phyloP scores from a whole-genome alignment of 768 basidiomycete genomes.

The Rhodosporidiobolus odoratus region DNA sequence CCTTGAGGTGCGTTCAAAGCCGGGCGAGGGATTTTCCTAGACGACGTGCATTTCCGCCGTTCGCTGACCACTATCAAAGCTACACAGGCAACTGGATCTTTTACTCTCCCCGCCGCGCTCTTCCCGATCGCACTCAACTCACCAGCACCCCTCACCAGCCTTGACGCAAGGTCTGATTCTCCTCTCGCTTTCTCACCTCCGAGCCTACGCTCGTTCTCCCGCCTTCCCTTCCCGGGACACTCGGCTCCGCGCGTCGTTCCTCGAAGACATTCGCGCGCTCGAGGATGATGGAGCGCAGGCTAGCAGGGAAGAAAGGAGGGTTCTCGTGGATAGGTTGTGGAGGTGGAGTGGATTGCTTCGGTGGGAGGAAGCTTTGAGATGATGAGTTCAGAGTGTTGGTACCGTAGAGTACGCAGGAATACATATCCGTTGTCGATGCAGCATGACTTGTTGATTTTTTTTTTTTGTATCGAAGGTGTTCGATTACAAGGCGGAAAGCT shows the following conservation, averaged over 20 bases:
- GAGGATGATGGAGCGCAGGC: slow-evolving; percentile 61
- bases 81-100: slow-evolving; percentile 60
- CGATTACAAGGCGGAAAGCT: too few relatives aligned
- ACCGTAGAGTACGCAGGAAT: too few relatives aligned
- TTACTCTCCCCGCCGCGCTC: slow-evolving; percentile 56
- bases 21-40: neutral
- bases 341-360: slow-evolving; percentile 69
- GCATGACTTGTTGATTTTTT: too few relatives aligned
- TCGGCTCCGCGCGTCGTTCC: slow-evolving; percentile 65
- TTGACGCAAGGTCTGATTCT: slow-evolving; percentile 69
- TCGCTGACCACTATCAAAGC: too few relatives aligned
- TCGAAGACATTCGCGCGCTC: slow-evolving; percentile 69
- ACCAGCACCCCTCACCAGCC: slow-evolving; percentile 41
- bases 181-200: slow-evolving; percentile 63
- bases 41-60: neutral
- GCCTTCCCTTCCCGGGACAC: slow-evolving; percentile 49
- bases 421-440: too few relatives aligned
- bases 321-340: slow-evolving; percentile 82
- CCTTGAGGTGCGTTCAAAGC: slow-evolving; percentile 57
- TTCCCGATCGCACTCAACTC: slow-evolving; percentile 38
- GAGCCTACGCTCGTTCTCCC: slow-evolving; percentile 61
- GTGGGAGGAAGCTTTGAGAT: slow-evolving; percentile 50
- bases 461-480: too few relatives aligned
- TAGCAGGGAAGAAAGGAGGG: slow-evolving; percentile 63
- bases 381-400: too few relatives aligned